Evolutionary conservation across 306 rosid genomes (phyloP).

Genomic region (Cicer pinnatifidum): DNA sequence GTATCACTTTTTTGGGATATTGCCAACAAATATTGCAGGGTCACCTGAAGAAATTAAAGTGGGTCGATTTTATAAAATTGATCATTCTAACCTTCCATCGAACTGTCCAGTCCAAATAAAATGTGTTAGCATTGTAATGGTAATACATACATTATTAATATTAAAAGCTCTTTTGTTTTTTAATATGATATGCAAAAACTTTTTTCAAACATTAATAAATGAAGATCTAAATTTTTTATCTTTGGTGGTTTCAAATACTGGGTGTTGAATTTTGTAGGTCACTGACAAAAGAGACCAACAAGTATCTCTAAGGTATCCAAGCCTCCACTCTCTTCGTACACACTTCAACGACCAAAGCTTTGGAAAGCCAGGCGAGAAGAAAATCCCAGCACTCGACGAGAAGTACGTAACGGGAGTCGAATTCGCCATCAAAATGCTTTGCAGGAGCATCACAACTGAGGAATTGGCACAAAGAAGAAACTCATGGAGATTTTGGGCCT

Average conservation of each 20-base stretch:
- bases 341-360: conserved; percentile 51
- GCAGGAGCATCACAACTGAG: conserved; percentile 53
- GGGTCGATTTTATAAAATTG: conserved; percentile 70
- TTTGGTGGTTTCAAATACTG: not conserved
- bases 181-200: not conserved
- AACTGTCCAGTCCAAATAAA: conserved; percentile 63
- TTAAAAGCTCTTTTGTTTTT: too few species aligned
- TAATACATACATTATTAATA: conserved; percentile 25
- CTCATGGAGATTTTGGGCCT: conserved; percentile 76
- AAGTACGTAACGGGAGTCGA: conserved; percentile 61
- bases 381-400: conserved; percentile 70
- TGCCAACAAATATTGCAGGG: conserved; percentile 47
- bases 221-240: not conserved
- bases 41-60: conserved; percentile 54
- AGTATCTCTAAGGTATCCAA: conserved; percentile 73
- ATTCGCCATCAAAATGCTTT: conserved; percentile 57
- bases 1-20: conserved; percentile 8
- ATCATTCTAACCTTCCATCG: conserved; percentile 63
- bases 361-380: conserved; percentile 50
- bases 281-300: conserved; percentile 53
- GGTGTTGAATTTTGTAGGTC: conserved; percentile 53
- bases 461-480: conserved; percentile 54
- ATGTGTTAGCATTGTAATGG: conserved; percentile 71
- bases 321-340: conserved; percentile 64
- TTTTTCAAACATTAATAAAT: not conserved